Evolutionary conservation across 2,329 filamentous ascomycete species (phyloP).

Genomic region (Fusarium kyushuense): DNA sequence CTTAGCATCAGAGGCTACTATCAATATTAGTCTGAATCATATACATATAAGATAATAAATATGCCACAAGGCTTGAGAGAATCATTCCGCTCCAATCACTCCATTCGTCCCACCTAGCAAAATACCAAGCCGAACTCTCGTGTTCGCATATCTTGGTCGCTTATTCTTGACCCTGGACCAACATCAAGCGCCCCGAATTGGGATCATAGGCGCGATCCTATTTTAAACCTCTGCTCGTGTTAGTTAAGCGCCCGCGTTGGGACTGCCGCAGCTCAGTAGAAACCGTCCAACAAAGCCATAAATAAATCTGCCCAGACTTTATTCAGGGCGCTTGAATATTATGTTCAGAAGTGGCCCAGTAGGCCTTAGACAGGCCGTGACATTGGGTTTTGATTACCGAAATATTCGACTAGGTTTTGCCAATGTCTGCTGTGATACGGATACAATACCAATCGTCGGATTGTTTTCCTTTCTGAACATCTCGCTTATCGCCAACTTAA

Average conservation of each 20-base stretch:
- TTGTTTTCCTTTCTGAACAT: background rate
- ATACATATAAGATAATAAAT: background rate
- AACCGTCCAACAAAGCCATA: background rate
- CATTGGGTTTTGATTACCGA: background rate
- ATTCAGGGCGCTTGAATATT: background rate
- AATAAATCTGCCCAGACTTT: background rate
- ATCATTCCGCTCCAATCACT: background rate
- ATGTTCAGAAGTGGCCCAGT: background rate
- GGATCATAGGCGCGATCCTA: constrained; percentile 41
- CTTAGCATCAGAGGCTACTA: background rate
- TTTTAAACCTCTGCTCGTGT: constrained; percentile 34
- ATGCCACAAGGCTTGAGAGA: background rate
- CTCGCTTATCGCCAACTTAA: background rate
- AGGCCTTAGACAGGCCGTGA: background rate
- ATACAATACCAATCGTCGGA: background rate
- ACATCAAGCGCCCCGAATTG: constrained; percentile 5
- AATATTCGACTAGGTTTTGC: background rate
- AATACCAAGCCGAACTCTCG: background rate
- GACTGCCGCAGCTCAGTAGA: constrained; percentile 23
- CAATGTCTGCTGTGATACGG: background rate
- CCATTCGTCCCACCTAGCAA: background rate
- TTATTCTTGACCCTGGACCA: constrained; percentile 9
- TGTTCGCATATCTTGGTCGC: constrained; percentile 26
- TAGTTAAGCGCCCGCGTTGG: constrained; percentile 16
- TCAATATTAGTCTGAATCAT: background rate